phyloP scores from a whole-genome alignment of 305 asterid species.

The Fraxinus albicans region DNA sequence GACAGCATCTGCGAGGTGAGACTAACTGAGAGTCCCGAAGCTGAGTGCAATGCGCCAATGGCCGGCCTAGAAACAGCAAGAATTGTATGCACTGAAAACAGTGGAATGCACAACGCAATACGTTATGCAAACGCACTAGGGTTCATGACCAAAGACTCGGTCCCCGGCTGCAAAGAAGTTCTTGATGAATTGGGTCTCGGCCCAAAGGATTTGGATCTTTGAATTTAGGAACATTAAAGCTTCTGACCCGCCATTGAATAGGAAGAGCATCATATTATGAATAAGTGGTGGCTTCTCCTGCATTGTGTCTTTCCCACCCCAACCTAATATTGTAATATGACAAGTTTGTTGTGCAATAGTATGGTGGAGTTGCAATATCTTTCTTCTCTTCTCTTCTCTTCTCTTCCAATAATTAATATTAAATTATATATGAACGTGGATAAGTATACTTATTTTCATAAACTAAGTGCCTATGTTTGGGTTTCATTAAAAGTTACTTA shows the following conservation, averaged over 20 bases:
- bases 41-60: constrained; percentile 36
- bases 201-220: neutral
- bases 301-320: neutral
- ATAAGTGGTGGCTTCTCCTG: neutral
- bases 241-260: neutral
- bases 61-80: constrained; percentile 21
- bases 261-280: neutral
- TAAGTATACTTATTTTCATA: neutral
- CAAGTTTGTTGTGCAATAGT: neutral
- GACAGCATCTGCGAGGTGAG: constrained; percentile 39
- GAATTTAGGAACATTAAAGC: neutral
- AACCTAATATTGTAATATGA: neutral
- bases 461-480: neutral
- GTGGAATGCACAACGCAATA: constrained; percentile 30
- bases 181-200: constrained; percentile 29
- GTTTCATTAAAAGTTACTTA: neutral
- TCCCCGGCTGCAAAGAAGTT: constrained; percentile 28
- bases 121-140: constrained; percentile 50
- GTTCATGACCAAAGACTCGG: constrained; percentile 39
- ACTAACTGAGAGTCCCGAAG: constrained; percentile 31
- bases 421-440: neutral
- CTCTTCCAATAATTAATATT: neutral
- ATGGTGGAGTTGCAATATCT: constrained; percentile 1
- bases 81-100: constrained; percentile 32
- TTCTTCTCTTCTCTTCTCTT: neutral